phyloP scores from a whole-genome alignment of 2,329 filamentous ascomycete genomes.

The Alternaria burnsii region DNA sequence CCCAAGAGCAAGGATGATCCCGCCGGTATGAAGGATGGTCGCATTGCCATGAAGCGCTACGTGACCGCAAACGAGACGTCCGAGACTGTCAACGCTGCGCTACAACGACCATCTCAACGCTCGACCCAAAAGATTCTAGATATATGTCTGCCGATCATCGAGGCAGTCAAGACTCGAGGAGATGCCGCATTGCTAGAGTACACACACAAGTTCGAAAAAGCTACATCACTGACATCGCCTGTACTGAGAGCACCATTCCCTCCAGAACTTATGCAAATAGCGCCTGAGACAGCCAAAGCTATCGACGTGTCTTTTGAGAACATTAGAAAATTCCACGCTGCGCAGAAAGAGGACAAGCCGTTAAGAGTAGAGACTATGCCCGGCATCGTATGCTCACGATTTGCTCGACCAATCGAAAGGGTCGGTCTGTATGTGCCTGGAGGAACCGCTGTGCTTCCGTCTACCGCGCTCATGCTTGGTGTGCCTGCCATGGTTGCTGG shows the following conservation, averaged over 20 bases:
- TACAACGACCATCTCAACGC: constrained; percentile 91
- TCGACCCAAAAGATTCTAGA: constrained; percentile 93
- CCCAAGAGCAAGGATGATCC: constrained; percentile 63
- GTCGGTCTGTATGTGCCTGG: constrained; percentile 98
- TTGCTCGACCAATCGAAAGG: constrained; percentile 88
- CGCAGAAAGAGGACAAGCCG: constrained; percentile 84
- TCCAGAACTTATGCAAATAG: constrained; percentile 81
- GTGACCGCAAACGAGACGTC: constrained; percentile 71
- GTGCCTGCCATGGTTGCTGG: constrained; percentile 98
- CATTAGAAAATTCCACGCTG: constrained; percentile 91
- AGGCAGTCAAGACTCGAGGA: constrained; percentile 82
- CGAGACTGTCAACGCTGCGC: constrained; percentile 73
- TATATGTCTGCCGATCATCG: constrained; percentile 90
- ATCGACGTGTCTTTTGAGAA: constrained; percentile 95
- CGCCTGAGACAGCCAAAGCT: constrained; percentile 84
- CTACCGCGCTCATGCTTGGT: constrained; percentile 96
- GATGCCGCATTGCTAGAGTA: constrained; percentile 90
- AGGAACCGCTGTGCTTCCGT: constrained; percentile 95
- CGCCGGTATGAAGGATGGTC: constrained; percentile 60
- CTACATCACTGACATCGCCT: constrained; percentile 86
- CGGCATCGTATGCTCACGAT: constrained; percentile 92
- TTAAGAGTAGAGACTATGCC: constrained; percentile 96
- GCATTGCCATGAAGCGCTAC: constrained; percentile 85
- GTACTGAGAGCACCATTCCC: constrained; percentile 92
- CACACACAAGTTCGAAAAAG: constrained; percentile 98